Evolutionary conservation across 352 stramenopile species (phyloP), one percentile per base, ranked within the genome.

Genomic region (Globisporangium nunn): DNA sequence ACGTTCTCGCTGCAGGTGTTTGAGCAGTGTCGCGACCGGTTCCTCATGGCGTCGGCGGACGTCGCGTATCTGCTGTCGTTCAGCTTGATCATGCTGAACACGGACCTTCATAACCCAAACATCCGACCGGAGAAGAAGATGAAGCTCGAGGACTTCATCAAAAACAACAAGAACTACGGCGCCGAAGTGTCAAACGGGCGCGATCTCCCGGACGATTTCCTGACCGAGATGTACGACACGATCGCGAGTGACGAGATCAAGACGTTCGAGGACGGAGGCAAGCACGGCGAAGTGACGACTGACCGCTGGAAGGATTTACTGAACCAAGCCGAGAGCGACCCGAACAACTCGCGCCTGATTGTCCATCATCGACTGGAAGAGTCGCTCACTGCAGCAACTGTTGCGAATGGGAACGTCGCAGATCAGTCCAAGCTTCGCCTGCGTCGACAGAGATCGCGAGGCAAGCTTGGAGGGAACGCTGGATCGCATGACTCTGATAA

Each of bases 11-110:
- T 87, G 17, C 72, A 88, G 58, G 85, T 91, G 10, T 95, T 91
- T 51, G 68, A 81, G n/a, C 77, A 95, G 52, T 94, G 84, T 43
- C 69, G 81, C n/a, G 88, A 96, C 56, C 73, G 83, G 14, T 86
- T 77, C 54, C 63, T 96, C 33, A 88, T 96, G 71, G 79, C 85
- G 28, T 95, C 85, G 2, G 63, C 85, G 4, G 88, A 96, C 46
- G 87, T 96, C n/a, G 83, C 88, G 3, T 96, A 96, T 66, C 58
- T 96, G 52, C 65, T 96, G 1, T 93, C 78, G 12, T 96, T 96
- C 62, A 93, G 81, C 51, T 59, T 96, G 52, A 96, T 96, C 57
- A 94, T 96, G 83, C 71, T 94, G 5, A 94, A 94, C 56, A 92
- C 85, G 29, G 87, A 96, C 67, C 54, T 93, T 7, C 85, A 95